These are phyloP conservation scores for Pontederia paniculata DNA, from an alignment of 176 grass and related monocot genomes.

Conservation along the genomic window DNA sequence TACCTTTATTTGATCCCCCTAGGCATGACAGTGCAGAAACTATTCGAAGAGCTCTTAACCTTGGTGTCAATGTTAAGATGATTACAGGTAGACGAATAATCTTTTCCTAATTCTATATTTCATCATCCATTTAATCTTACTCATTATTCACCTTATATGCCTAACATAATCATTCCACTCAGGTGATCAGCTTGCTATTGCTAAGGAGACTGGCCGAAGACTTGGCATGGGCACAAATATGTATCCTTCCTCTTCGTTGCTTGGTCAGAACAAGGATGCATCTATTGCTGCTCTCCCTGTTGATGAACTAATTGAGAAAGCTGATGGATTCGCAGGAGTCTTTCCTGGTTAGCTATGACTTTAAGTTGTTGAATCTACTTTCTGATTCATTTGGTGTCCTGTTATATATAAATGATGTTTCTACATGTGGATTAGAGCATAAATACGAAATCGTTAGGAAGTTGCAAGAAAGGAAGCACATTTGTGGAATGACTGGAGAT, in stretches of 20 bases:
- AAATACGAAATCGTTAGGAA: slow-evolving; percentile 21
- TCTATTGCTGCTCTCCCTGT: slow-evolving; percentile 12
- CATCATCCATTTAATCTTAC: neutral
- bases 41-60: slow-evolving; percentile 17
- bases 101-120: neutral
- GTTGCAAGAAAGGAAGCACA: slow-evolving; percentile 16
- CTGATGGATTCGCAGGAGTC: slow-evolving; percentile 16
- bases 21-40: slow-evolving; percentile 20
- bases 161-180: neutral
- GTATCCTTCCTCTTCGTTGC: slow-evolving; percentile 19
- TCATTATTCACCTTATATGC: too few species aligned
- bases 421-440: slow-evolving; percentile 5
- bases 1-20: slow-evolving; percentile 17
- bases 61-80: slow-evolving; percentile 22
- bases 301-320: slow-evolving; percentile 17
- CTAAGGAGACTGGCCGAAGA: slow-evolving; percentile 18
- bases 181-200: slow-evolving; percentile 22
- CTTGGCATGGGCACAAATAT: slow-evolving; percentile 24
- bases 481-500: slow-evolving; percentile 23
- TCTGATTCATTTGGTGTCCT: neutral
- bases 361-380: neutral
- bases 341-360: slow-evolving; percentile 9
- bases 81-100: slow-evolving; percentile 1
- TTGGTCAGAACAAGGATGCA: slow-evolving; percentile 16
- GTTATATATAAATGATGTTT: neutral